Evolutionary conservation across 257 asterid species (phyloP).

Genomic region (Coffea eugenioides): DNA sequence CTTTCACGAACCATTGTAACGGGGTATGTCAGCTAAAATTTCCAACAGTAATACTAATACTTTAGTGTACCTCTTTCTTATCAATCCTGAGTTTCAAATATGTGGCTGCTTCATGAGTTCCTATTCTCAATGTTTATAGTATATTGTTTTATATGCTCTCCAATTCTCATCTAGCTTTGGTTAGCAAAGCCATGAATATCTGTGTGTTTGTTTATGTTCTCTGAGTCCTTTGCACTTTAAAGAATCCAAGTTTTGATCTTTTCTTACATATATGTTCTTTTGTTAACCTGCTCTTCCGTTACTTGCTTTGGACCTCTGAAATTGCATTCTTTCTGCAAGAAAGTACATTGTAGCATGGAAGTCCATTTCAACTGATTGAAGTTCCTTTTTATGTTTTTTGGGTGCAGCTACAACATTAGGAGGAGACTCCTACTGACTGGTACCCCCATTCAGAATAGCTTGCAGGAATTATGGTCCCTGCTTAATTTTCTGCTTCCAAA

Average conservation of each 20-base stretch:
- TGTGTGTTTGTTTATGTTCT: neutral
- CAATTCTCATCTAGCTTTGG: neutral
- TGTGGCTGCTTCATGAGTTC: conserved; percentile 1
- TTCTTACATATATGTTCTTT: neutral
- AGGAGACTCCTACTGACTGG: conserved; percentile 96
- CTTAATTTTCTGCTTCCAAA: conserved; percentile 95
- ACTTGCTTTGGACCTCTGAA: neutral
- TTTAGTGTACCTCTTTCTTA: neutral
- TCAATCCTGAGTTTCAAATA: neutral
- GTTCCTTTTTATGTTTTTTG: conserved; percentile 12
- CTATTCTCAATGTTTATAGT: neutral
- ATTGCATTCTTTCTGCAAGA: neutral
- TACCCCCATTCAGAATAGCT: conserved; percentile 96
- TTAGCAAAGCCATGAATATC: neutral
- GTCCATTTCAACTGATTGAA: conserved; percentile 19
- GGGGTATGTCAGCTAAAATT: conserved; percentile 50
- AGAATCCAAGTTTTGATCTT: conserved; percentile 1
- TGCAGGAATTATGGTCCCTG: conserved; percentile 96
- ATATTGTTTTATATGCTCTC: neutral
- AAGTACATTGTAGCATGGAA: neutral
- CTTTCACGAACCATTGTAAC: conserved; percentile 86
- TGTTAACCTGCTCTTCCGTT: neutral
- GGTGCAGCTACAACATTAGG: conserved; percentile 77
- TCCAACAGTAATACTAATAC: neutral
- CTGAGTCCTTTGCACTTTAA: neutral